Evolutionary conservation across 352 stramenopile species (phyloP), one percentile per base, ranked within the genome.

Genomic region (Pythium phragmitis): DNA sequence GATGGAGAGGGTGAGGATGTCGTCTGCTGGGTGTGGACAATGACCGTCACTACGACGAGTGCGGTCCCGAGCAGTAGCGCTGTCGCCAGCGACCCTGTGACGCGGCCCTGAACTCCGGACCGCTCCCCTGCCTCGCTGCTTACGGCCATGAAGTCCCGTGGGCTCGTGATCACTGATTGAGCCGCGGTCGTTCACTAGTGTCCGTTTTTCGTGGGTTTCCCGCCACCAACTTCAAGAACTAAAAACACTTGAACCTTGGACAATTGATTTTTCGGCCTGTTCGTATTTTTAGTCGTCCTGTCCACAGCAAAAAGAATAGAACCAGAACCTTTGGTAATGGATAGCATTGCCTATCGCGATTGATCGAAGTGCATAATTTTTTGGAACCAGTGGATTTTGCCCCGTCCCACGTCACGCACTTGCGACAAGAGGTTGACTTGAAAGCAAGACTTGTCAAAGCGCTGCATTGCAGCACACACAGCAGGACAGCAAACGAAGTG

Each of bases 211-310:
- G 7, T 11, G 34, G 34, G 34, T 39, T 39, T 39, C 34, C 28
- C 12, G 47, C 21, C 9, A 14, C 7, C 37, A 59, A 59, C 52
- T 59, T 59, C 52, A 59, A 59, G 21, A 50, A 21, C 21, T 7
- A 41, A 39, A 48, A 49, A 17, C n/a, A 45, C 3, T n/a, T 26
- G 9, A 56, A 49, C 33, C 57, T 64, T 2, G 19, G 47, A 64
- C 19, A 64, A 33, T 5, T 12, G 26, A 64, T 64, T 33, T 57
- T 52, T 37, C 4, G 30, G 26, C 33, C 46, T 46, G 47, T 56
- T 64, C 57, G 57, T 57, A 45, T 64, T 57, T 57, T 57, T 56
- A 23, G 34, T 21, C 30, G 36, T 28, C 45, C 17, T 28, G 57
- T 64, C 57, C 47, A 64, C 46, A 3, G 7, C 16, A 11, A 4